A percentile compares a stretch with the other conserved stretches of the same genome.
Conservation (phyloP, 257 asterid species). For the Solanum bulbocastanum region DNA sequence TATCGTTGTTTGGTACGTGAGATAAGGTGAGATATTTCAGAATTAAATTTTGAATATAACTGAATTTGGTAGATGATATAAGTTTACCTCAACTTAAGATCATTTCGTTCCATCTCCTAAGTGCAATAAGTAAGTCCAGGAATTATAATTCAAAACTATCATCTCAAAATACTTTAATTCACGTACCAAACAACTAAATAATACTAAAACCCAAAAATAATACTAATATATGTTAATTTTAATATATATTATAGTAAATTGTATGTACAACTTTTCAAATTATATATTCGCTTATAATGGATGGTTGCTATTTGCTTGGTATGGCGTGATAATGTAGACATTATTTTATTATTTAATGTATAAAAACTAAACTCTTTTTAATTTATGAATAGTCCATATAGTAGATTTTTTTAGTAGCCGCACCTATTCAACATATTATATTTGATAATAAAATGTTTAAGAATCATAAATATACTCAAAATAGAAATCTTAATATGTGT, state of each 20-base stretch:
- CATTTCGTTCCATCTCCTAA: neutral
- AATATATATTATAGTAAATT: neutral
- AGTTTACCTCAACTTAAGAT: neutral
- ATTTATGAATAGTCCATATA: neutral
- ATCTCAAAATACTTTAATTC: neutral
- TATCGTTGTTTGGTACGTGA: too few species aligned
- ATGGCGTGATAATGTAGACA: neutral
- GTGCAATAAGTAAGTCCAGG: neutral
- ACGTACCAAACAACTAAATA: neutral
- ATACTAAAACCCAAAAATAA: neutral
- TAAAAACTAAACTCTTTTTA: neutral
- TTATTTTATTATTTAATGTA: neutral
- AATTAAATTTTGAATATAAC: neutral
- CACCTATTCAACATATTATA: neutral
- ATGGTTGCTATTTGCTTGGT: neutral
- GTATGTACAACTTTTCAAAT: neutral
- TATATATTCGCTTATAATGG: neutral
- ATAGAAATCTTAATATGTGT: neutral
- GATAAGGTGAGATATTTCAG: neutral
- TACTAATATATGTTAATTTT: neutral
- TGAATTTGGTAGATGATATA: neutral
- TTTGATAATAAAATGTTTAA: neutral
- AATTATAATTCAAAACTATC: neutral
- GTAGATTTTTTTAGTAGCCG: neutral
- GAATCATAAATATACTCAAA: neutral